A percentile compares a stretch with the other conserved stretches of the same genome.
Evolutionary conservation across 164 flowering plant genomes (phyloP).

Genomic region (Hamamelis virginiana): DNA sequence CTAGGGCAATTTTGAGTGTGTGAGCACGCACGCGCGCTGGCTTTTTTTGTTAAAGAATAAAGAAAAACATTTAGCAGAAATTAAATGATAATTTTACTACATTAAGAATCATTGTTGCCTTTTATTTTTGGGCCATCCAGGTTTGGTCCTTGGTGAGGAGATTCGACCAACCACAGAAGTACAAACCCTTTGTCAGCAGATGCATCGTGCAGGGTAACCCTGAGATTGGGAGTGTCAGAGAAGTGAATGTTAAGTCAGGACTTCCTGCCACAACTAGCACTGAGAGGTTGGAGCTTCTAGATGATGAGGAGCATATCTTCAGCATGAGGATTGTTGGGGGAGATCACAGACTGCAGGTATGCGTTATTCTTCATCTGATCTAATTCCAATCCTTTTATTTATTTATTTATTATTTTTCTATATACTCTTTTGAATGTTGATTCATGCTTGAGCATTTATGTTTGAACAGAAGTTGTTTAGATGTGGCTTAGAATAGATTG

Average conservation of each 20-base stretch:
- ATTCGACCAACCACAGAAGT: conserved; percentile 10
- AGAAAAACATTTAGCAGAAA: too few relatives aligned
- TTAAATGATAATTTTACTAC: too few relatives aligned
- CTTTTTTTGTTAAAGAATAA: too few relatives aligned
- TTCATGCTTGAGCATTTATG: neutral
- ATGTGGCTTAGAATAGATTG: neutral
- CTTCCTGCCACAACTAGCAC: conserved; percentile 10
- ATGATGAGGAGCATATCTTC: conserved; percentile 10
- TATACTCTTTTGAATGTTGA: neutral
- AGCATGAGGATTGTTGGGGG: conserved; percentile 9
- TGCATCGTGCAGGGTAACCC: conserved; percentile 9
- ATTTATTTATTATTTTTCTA: neutral
- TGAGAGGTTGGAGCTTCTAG: conserved; percentile 8
- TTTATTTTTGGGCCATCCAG: neutral
- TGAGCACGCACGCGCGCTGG: too few relatives aligned
- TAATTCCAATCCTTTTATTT: neutral
- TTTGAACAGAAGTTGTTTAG: neutral
- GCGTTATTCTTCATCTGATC: neutral
- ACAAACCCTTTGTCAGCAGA: conserved; percentile 8
- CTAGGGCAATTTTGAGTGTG: too few relatives aligned
- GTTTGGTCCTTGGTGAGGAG: conserved; percentile 12
- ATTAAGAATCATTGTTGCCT: neutral
- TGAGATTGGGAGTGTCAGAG: conserved; percentile 4
- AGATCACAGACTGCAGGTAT: conserved; percentile 8
- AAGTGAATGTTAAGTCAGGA: conserved; percentile 10